Evolutionary conservation across 2,329 filamentous ascomycete genomes (phyloP), one percentile per base, ranked within the genome.

Genomic region (Pseudovirgaria hyperparasitica): DNA sequence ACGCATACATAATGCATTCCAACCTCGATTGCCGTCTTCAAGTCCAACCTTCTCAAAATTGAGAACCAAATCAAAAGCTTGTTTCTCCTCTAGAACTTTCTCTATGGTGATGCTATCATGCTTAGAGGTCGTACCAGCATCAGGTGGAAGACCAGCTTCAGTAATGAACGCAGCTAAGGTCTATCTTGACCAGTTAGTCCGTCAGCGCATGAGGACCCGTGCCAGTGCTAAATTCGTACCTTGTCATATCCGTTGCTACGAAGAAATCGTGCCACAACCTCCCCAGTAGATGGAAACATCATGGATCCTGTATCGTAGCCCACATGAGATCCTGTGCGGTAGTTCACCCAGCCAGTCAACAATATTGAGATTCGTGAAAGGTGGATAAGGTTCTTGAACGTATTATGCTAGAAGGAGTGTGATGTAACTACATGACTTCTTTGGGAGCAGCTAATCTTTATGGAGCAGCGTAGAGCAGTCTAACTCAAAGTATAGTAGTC

Each of bases 51-150:
- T 70, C 41, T 75, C 70, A 34, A 72, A 72, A 3, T 53, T 56
- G 15, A 65, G 43, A 29, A 55, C 67, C 9, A 68, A 43, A 39
- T 76, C 71, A 37, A 67, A 75, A 0, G 52, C 54, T 39, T 58
- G 62, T 50, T 75, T 76, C 48, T 76, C 70, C 25, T 71, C 60
- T 6, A 76, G 52, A n/a, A 75, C 54, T 23, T 62, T 54, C 39
- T 76, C 70, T 27, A 76, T 61, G 3, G 70, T 72, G 44, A 71
- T 53, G n/a, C n/a, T n/a, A 28, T 60, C 54, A 16, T 54, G 53
- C 25, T 52, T 54, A 8, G 50, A 44, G 4, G 48, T 42, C 6
- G 36, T 23, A 0, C 65, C 71, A 24, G 55, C 61, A 48, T 70
- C 61, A 11, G 52, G 35, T 9, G 66, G 55, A 11, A 76, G 52